Base-by-base conservation (phyloP, 345 rosid species). In the Excoecaria agallocha region DNA sequence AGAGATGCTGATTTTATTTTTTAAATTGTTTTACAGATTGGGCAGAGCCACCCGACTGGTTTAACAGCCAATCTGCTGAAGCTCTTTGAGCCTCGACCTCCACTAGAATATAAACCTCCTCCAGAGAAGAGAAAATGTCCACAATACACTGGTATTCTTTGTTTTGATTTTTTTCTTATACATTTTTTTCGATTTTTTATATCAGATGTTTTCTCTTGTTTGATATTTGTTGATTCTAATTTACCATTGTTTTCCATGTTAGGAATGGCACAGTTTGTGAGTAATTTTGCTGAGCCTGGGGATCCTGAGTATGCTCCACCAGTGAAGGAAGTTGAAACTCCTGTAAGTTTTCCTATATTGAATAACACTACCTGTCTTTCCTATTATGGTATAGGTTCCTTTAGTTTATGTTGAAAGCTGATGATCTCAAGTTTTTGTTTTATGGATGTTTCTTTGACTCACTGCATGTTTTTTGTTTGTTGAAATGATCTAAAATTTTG, bases 11-110 rank as follows among this genome's bases (percentile, higher is more conserved):
- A 20, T 17, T 48, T 77, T n/a, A n/a, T n/a, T 19, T 55, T 22
- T 58, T 22, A 12, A 58, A 75, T 68, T 5, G 43, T 74, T 76
- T 43, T 72, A 84, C 93, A 95, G 99, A 95, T 95, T 85, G 98
- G 98, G 73, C 97, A 91, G 80, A 93, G 94, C 76, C 99, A 95
- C 61, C 99, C 98, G 0, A 95, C 98, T 43, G 99, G 98, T 63
- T 84, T 95, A 78, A 95, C 99, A 43, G 73, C 87, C 8, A 93
- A 86, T 60, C 93, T 93, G 45, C 74, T 95, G 91, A 95, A 95
- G 83, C 93, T 95, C 16, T 93, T 95, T 80, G 98, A 95, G 86
- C 90, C 99, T 71, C 89, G 96, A 57, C 89, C 89, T 59, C 99
- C 99, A 0, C 82, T 95, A 73, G 98, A 93, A 64, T 95, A 72